Percentiles rank a stretch among this genome's conserved stretches.
Conservation (phyloP, 306 rosid species). For the Vigna angularis region DNA sequence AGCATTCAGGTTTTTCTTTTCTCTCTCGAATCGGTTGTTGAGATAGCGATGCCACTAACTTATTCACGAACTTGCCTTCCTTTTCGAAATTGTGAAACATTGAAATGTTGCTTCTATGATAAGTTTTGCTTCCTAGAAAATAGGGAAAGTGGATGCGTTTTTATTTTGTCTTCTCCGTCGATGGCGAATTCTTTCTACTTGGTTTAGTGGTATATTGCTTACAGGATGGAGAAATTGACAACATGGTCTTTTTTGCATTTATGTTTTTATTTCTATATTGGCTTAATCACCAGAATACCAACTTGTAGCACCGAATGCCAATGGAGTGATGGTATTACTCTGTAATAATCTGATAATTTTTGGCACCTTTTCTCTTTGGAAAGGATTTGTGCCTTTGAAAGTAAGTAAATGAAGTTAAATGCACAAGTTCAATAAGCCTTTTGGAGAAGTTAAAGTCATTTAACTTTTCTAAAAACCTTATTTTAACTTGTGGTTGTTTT, state of each 20-base stretch:
- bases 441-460: no score
- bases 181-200: not conserved
- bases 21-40: not conserved
- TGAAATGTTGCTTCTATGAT: not conserved
- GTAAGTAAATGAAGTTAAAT: no score
- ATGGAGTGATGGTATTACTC: not conserved
- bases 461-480: no score
- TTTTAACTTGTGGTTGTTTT: no score
- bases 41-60: conserved; percentile 25
- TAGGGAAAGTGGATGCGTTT: not conserved
- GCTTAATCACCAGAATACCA: not conserved
- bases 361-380: not conserved
- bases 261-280: conserved; percentile 6
- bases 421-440: no score
- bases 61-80: not conserved
- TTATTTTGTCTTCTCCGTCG: not conserved
- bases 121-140: not conserved
- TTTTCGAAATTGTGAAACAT: not conserved
- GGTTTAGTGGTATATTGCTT: no score
- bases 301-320: not conserved
- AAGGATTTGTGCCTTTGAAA: conserved; percentile 10
- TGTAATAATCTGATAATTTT: not conserved
- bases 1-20: conserved; percentile 55
- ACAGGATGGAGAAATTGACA: not conserved
- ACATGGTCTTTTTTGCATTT: not conserved